Percentiles rank a stretch among this genome's conserved stretches.
Conservation (phyloP, 139 green algal species). For the Coccomyxa sp. region DNA sequence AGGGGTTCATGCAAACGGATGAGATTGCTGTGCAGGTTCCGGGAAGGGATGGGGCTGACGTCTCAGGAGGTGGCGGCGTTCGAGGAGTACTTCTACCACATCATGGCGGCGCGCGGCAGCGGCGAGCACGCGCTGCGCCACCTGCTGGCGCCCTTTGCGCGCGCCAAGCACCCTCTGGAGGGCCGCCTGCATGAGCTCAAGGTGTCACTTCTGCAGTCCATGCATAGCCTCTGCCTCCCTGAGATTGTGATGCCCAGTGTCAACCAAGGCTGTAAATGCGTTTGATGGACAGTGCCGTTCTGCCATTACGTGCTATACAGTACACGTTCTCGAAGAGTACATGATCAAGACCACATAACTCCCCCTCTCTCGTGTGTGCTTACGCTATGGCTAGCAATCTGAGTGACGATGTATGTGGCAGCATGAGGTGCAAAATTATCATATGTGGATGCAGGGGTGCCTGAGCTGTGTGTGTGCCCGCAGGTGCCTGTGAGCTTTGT, state of each 20-base stretch:
- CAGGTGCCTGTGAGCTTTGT: not conserved
- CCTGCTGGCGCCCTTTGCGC: conserved; percentile 77
- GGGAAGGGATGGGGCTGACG: conserved; percentile 40
- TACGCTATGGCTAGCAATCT: no score
- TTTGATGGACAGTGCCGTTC: not conserved
- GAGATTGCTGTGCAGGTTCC: conserved; percentile 19
- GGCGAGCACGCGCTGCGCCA: conserved; percentile 79
- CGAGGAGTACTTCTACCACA: conserved; percentile 70
- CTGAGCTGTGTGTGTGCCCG: not conserved
- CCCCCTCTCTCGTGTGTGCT: no score
- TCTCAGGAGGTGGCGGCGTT: conserved; percentile 42
- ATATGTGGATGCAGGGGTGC: not conserved
- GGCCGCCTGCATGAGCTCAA: conserved; percentile 58
- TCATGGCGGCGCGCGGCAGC: conserved; percentile 50
- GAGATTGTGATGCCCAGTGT: not conserved
- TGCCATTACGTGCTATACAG: not conserved
- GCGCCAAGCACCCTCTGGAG: conserved; percentile 61
- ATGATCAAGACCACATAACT: no score
- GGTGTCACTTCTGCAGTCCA: conserved; percentile 20
- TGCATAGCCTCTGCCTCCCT: conserved; percentile 20
- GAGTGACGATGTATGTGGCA: not conserved
- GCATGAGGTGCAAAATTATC: not conserved
- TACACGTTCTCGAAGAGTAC: no score
- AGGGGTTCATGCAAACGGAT: no score
- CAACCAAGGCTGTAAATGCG: not conserved